Base-by-base conservation (phyloP, 2,329 filamentous ascomycete genomes). In the Paecilomyces sp. region DNA sequence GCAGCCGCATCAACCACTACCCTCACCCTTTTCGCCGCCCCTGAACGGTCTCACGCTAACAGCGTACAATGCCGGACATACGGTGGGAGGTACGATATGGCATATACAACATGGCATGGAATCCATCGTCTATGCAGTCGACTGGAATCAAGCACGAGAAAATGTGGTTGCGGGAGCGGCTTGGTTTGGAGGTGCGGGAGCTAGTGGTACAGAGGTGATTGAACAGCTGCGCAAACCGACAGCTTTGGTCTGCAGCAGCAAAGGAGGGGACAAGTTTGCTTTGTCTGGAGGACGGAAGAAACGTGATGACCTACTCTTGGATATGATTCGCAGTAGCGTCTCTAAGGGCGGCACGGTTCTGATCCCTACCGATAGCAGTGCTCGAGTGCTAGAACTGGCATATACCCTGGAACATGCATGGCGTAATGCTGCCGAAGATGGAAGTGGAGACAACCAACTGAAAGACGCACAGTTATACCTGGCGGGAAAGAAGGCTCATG, bases 111-210 rank as follows among this genome's bases (percentile, higher is more conserved):
- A 97, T 78, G 92, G 92, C 0, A 83, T 97, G 71, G 94, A 99
- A 74, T 97, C 92, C 0, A 93, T 99, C 51, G 92, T 99, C 1
- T 97, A 99, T 69, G 93, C 94, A 0, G 91, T 97, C 18, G 93
- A 97, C 70, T 99, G 94, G 94, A 97, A 97, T 68, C 92, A 97
- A 75, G 91, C 90, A n/a, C 86, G 91, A 66, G 94, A 99, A 73
- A 96, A 96, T 75, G 92, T 97, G 15, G 87, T 96, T 61, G 88
- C 93, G 0, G 93, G 93, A 63, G 94, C 94, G 24, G 92, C 93
- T 28, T 97, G 94, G 91, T 82, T 99, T 51, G 91, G 91, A 54
- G 90, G 91, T 5, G 87, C 88, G 24, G 90, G 88, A 31, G 86
- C 85, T 0, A 90, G 90, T 50, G 90, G 91, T 22, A 88, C 90